Evolutionary conservation across 2,329 filamentous ascomycete species (phyloP), one percentile per base, ranked within the genome.

Genomic region (Ceratocystis destructans): DNA sequence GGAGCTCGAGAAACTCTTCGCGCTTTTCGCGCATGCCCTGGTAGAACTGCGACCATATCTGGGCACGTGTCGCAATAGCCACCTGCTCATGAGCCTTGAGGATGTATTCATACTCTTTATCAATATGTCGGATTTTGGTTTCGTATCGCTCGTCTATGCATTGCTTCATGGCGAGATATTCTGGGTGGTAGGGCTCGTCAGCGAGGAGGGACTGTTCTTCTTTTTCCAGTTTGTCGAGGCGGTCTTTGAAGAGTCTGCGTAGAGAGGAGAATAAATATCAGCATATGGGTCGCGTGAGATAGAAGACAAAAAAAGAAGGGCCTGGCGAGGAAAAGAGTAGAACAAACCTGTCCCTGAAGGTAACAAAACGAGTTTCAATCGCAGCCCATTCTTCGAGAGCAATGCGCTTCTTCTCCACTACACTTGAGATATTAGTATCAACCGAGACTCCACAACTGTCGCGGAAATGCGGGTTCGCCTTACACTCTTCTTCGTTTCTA

Each of bases 41-140:
- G 75, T 91, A 92, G 75, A 89, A 97, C 72, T 96, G 92, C 68
- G 88, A 88, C 76, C 95, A 89, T 65, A 93, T 84, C 74, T 96
- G 91, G 64, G 90, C 85, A 69, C 91, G 85, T 71, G 91, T 88
- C 22, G 90, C 91, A 33, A 95, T 83, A 22, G 88, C 89, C 70
- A 87, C 87, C 68, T 82, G 86, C 70, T 88, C 82, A 37, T 96
- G 80, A 1, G 89, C 84, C 72, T 88, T 81, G 70, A 89, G 78
- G 70, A 89, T 88, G 73, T 90, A 88, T 68, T 86, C 82, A 70
- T 88, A 82, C 70, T 94, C 83, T 28, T 84, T 85, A 64, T 88
- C 82, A 71, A 93, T 89, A 70, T 89, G 83, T 69, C 85, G 83
- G 64, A 95, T 79, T 76, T 90, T 95, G 71, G 90, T 87, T 68